Conservation (phyloP, 2,329 filamentous ascomycete species). For the Fusarium pseudoanthophilum region DNA sequence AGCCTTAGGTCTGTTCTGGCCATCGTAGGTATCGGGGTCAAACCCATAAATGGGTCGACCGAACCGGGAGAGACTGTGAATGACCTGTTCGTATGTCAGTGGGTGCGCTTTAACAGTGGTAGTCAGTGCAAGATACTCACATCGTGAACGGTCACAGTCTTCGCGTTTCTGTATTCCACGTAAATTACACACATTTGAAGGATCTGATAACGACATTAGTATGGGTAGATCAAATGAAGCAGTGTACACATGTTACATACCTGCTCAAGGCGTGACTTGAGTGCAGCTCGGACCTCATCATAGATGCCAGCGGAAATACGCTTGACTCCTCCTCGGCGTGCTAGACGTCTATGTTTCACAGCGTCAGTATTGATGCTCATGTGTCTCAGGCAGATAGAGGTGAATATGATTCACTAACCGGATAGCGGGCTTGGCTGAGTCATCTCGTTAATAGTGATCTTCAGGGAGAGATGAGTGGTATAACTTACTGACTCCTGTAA, state of each 20-base stretch:
- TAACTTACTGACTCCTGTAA: slow-evolving; percentile 62
- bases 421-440: slow-evolving; percentile 64
- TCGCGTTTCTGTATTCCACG: slow-evolving; percentile 64
- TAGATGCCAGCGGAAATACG: slow-evolving; percentile 75
- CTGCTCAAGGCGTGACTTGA: slow-evolving; percentile 61
- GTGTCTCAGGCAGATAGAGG: neutral
- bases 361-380: slow-evolving; percentile 8
- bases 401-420: slow-evolving; percentile 52
- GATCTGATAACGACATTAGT: slow-evolving; percentile 56
- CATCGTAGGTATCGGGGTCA: slow-evolving; percentile 54
- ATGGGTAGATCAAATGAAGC: neutral
- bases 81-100: slow-evolving; percentile 57
- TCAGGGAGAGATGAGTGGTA: neutral
- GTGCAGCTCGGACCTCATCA: slow-evolving; percentile 63
- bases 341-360: slow-evolving; percentile 67
- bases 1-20: neutral
- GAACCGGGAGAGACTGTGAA: slow-evolving; percentile 60
- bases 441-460: slow-evolving; percentile 1
- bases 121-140: slow-evolving; percentile 54
- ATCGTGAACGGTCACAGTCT: slow-evolving; percentile 72
- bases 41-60: slow-evolving; percentile 69
- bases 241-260: slow-evolving; percentile 50
- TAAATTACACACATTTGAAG: slow-evolving; percentile 61
- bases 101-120: neutral
- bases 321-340: slow-evolving; percentile 81